A percentile compares a stretch with the other conserved stretches of the same genome.
Evolutionary conservation across 805 yeast species (phyloP).

Genomic region (Maudiozyma turicensis): DNA sequence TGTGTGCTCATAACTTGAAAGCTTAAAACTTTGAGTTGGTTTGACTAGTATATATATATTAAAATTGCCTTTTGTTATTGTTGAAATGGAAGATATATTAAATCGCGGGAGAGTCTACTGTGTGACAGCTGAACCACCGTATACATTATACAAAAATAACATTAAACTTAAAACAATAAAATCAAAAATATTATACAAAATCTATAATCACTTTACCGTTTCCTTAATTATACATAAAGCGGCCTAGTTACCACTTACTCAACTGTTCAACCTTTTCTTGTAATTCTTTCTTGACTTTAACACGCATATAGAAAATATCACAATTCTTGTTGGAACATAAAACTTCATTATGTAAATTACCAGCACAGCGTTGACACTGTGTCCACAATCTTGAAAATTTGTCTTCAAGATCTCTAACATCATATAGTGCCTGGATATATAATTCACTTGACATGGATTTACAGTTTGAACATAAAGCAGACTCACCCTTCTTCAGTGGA

Average conservation of each 20-base stretch:
- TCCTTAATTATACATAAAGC: background rate
- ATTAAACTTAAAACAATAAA: background rate
- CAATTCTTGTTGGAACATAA: constrained; percentile 93
- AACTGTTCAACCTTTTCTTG: constrained; percentile 32
- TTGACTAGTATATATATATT: too few species aligned
- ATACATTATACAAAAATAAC: too few species aligned
- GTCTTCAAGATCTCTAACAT: constrained; percentile 69
- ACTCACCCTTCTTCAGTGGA: constrained; percentile 56
- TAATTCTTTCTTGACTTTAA: constrained; percentile 35
- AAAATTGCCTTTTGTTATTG: too few species aligned
- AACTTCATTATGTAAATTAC: constrained; percentile 91
- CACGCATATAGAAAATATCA: constrained; percentile 95
- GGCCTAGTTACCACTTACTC: constrained; percentile 30
- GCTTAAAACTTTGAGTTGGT: too few species aligned
- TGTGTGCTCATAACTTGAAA: too few species aligned
- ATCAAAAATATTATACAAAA: too few species aligned
- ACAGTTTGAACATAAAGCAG: constrained; percentile 79
- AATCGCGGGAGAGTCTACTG: too few species aligned
- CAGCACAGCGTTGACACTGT: constrained; percentile 96
- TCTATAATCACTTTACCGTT: background rate
- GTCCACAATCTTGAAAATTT: constrained; percentile 91
- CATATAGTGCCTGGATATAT: constrained; percentile 72
- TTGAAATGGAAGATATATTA: too few species aligned
- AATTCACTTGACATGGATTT: constrained; percentile 59
- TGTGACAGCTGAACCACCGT: too few species aligned